Conservation (phyloP, 1,284 basidiomycete genomes). For the Trametes sp. region DNA sequence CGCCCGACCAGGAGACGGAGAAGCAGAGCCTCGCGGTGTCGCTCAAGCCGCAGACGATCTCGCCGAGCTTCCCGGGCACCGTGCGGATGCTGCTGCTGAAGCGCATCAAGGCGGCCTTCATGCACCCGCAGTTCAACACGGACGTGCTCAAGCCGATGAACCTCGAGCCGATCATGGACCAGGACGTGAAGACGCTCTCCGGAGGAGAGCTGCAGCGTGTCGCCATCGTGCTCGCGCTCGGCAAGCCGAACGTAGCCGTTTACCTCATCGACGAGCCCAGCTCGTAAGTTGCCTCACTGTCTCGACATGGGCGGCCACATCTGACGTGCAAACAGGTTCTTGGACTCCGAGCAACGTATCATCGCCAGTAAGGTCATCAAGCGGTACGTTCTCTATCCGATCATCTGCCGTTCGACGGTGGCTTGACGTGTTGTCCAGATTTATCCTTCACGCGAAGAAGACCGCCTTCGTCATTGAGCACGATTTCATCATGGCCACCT, state of each 20-base stretch:
- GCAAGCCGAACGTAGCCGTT: constrained; percentile 82
- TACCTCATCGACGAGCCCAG: constrained; percentile 91
- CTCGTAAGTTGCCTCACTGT: constrained; percentile 51
- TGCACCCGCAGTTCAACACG: constrained; percentile 97
- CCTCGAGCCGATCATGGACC: constrained; percentile 92
- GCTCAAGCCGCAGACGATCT: constrained; percentile 95
- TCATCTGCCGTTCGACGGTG: background rate
- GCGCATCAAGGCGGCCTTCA: constrained; percentile 92
- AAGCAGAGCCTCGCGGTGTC: constrained; percentile 86
- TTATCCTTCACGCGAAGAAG: constrained; percentile 94
- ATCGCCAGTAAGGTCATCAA: constrained; percentile 97
- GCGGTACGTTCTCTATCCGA: constrained; percentile 56
- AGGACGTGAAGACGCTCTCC: constrained; percentile 95
- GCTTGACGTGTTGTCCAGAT: constrained; percentile 51
- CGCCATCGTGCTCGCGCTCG: constrained; percentile 90
- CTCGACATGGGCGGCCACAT: background rate
- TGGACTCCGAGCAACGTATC: constrained; percentile 99
- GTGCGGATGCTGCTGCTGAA: constrained; percentile 93
- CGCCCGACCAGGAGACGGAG: constrained; percentile 84
- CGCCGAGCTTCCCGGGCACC: constrained; percentile 93
- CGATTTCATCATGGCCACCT: constrained; percentile 98
- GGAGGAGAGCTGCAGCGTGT: constrained; percentile 97
- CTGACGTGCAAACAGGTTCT: constrained; percentile 63
- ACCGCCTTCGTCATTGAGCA: constrained; percentile 98
- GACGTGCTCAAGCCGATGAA: constrained; percentile 97